These are phyloP conservation scores for Pelargonium nanum DNA, from an alignment of 345 rosid species.

Conservation along the genomic window DNA sequence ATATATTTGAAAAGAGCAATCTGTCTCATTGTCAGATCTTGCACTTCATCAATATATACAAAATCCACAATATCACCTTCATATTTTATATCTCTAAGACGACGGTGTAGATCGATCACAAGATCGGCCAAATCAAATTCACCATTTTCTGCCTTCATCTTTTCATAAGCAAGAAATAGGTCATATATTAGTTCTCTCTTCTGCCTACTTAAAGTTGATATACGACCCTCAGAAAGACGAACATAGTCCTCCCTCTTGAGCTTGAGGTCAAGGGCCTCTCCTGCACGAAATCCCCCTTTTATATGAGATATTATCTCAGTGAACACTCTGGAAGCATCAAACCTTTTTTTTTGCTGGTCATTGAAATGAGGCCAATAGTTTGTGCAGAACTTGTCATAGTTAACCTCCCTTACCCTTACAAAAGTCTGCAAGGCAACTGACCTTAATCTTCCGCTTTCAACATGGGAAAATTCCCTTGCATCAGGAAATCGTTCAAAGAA, in stretches of 20 bases:
- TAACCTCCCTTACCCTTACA: conserved; percentile 36
- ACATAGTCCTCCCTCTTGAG: conserved; percentile 29
- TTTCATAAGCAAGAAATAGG: conserved; percentile 33
- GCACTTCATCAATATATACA: conserved; percentile 57
- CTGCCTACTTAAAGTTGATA: conserved; percentile 20
- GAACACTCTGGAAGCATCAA: conserved; percentile 37
- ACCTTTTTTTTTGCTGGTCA: conserved; percentile 21
- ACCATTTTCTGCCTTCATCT: conserved; percentile 25
- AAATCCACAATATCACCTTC: conserved; percentile 29
- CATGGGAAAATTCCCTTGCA: conserved; percentile 15
- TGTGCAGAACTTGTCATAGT: conserved; percentile 31
- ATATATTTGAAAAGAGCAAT: conserved; percentile 36
- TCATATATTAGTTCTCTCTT: conserved; percentile 30
- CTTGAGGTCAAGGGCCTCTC: conserved; percentile 18
- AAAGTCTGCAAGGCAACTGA: conserved; percentile 19
- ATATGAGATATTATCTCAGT: conserved; percentile 48
- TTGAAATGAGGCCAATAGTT: conserved; percentile 46
- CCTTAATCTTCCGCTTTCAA: conserved; percentile 12
- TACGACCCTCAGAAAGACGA: conserved; percentile 22
- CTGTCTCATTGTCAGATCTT: conserved; percentile 52
- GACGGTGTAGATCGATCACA: conserved; percentile 40
- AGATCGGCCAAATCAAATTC: conserved; percentile 54
- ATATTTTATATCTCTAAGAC: conserved; percentile 20
- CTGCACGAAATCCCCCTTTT: conserved; percentile 32
- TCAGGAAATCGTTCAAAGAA: conserved; percentile 37